phyloP scores from a whole-genome alignment of 805 yeast species.

The Saturnispora gosingensis region DNA sequence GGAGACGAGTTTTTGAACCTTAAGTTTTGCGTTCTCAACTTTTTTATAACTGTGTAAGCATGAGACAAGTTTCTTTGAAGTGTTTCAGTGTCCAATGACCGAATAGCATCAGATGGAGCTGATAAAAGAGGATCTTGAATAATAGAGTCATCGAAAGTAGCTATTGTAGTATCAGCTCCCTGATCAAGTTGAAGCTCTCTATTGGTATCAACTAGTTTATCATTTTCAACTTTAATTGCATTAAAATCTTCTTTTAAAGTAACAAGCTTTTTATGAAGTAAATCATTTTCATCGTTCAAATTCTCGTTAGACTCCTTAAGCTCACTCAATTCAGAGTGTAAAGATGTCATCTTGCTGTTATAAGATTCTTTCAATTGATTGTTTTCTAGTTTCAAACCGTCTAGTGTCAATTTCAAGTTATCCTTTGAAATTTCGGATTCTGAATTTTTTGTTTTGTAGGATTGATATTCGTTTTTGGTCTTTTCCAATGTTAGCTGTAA shows the following conservation, averaged over 20 bases:
- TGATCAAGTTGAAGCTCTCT: slow-evolving; percentile 10
- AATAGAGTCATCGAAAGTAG: slow-evolving; percentile 29
- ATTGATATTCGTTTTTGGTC: slow-evolving; percentile 33
- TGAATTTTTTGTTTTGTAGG: slow-evolving; percentile 29
- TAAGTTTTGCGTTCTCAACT: slow-evolving; percentile 33
- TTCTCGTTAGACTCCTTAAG: slow-evolving; percentile 45
- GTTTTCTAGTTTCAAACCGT: slow-evolving; percentile 34
- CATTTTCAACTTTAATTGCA: slow-evolving; percentile 12
- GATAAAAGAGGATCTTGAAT: slow-evolving; percentile 28
- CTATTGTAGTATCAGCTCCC: slow-evolving; percentile 19
- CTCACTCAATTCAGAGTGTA: slow-evolving; percentile 36
- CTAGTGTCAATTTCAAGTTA: slow-evolving; percentile 39
- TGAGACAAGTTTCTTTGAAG: slow-evolving; percentile 53
- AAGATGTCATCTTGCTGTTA: slow-evolving; percentile 27
- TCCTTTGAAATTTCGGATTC: slow-evolving; percentile 17
- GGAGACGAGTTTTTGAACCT: slow-evolving; percentile 5
- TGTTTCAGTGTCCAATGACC: slow-evolving; percentile 55
- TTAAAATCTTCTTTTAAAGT: slow-evolving; percentile 15
- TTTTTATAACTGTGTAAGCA: slow-evolving; percentile 55
- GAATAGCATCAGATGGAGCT: slow-evolving; percentile 28
- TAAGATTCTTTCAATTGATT: slow-evolving; percentile 33
- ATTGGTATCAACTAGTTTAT: slow-evolving; percentile 14
- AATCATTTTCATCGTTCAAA: slow-evolving; percentile 62
- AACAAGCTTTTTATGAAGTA: slow-evolving; percentile 34
- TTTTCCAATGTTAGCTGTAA: slow-evolving; percentile 36